A percentile compares a stretch with the other conserved stretches of the same genome.
Conservation (phyloP, 257 asterid species). For the Penstemon newberryi region DNA sequence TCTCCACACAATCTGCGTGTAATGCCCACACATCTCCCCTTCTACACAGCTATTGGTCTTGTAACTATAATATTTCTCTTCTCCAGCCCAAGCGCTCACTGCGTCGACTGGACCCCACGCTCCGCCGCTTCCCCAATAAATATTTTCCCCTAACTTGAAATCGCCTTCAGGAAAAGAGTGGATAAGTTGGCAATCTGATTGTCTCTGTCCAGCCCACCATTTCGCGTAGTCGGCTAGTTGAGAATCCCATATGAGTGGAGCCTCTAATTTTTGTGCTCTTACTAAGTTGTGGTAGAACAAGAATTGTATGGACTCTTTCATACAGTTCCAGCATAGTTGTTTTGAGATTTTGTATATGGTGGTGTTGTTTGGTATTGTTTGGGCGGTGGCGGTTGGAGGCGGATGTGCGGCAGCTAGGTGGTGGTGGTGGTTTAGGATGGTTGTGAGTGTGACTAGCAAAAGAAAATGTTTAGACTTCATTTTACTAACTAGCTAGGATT, state of each 20-base stretch:
- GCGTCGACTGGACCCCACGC: constrained; percentile 67
- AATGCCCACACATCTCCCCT: constrained; percentile 75
- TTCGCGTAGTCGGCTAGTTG: constrained; percentile 51
- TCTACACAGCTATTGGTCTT: constrained; percentile 43
- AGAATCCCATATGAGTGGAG: constrained; percentile 65
- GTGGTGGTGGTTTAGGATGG: constrained; percentile 15
- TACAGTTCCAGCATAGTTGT: constrained; percentile 58
- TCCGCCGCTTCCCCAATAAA: constrained; percentile 73
- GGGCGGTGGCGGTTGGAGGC: not conserved
- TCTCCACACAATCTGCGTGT: constrained; percentile 82
- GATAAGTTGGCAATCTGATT: constrained; percentile 39
- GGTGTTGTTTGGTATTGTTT: constrained; percentile 37
- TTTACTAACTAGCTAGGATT: not conserved
- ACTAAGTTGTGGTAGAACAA: constrained; percentile 69
- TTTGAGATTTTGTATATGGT: constrained; percentile 51
- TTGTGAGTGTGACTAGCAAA: constrained; percentile 24
- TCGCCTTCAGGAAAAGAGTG: constrained; percentile 70
- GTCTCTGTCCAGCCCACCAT: constrained; percentile 72
- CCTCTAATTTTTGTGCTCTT: constrained; percentile 56
- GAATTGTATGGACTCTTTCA: constrained; percentile 53
- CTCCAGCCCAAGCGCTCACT: constrained; percentile 70
- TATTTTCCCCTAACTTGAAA: constrained; percentile 69
- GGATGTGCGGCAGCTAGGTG: not conserved
- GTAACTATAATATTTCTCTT: constrained; percentile 59
- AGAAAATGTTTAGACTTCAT: constrained; percentile 29